A percentile compares a stretch with the other conserved stretches of the same genome.
These are phyloP conservation scores for Lignosus rhinocerotis DNA, from an alignment of 1,284 basidiomycete genomes.

Conservation along the genomic window DNA sequence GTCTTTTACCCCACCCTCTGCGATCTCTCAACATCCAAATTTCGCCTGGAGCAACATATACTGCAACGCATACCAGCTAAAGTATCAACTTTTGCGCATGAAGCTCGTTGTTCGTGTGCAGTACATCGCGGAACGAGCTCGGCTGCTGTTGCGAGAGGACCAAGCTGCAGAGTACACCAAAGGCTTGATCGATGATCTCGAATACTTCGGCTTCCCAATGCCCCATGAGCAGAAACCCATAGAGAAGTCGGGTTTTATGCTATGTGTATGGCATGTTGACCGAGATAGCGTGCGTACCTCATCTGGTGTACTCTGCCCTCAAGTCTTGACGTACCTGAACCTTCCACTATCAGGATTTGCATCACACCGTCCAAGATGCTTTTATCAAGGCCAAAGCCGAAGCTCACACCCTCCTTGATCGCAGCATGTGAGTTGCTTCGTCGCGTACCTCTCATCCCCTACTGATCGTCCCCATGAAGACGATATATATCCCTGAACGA, in stretches of 20 bases:
- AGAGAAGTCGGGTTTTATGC: conserved; percentile 24
- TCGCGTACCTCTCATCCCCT: not conserved
- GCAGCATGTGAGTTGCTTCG: conserved; percentile 18
- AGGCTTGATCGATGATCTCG: conserved; percentile 22
- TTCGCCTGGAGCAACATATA: not conserved
- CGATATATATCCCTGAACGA: conserved; percentile 24
- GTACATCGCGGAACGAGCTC: conserved; percentile 23
- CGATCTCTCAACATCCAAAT: not conserved
- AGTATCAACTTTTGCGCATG: conserved; percentile 7
- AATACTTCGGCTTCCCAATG: conserved; percentile 16
- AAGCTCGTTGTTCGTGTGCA: conserved; percentile 25
- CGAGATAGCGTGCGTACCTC: conserved; percentile 16
- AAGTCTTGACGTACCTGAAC: not conserved
- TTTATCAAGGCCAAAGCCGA: conserved; percentile 20
- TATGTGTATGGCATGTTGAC: conserved; percentile 21
- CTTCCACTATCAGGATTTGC: conserved; percentile 12
- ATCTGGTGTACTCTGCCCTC: not conserved
- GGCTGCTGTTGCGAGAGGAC: conserved; percentile 20
- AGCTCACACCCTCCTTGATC: conserved; percentile 9
- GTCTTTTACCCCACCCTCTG: not conserved
- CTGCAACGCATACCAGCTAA: not conserved
- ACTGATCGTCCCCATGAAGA: conserved; percentile 1
- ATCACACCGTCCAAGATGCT: conserved; percentile 17
- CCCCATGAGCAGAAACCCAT: conserved; percentile 24
- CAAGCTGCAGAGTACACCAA: conserved; percentile 22